Percentiles rank a stretch among this genome's conserved stretches.
phyloP scores from a whole-genome alignment of 768 basidiomycete species.

The Dioszegia hungarica region DNA sequence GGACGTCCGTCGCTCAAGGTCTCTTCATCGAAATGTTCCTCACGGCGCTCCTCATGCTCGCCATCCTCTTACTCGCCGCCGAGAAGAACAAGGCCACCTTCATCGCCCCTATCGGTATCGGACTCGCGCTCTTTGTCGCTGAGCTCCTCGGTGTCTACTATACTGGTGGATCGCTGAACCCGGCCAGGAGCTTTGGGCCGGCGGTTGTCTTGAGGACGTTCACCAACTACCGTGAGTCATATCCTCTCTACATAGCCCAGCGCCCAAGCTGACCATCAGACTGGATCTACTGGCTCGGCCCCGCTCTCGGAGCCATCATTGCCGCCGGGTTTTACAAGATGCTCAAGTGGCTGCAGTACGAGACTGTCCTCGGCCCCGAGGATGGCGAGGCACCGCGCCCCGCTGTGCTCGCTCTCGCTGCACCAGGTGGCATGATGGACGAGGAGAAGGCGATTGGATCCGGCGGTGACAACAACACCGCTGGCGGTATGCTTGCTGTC shows the following conservation, averaged over 20 bases:
- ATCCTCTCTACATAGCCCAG: neutral
- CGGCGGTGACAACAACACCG: neutral
- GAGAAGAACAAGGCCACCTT: conserved; percentile 51
- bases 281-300: conserved; percentile 49
- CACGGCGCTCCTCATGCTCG: conserved; percentile 32
- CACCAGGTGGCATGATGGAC: conserved; percentile 4
- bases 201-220: conserved; percentile 38
- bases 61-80: conserved; percentile 42
- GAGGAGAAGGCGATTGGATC: conserved; percentile 23
- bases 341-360: conserved; percentile 47
- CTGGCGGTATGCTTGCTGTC: conserved; percentile 27
- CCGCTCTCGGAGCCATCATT: conserved; percentile 41
- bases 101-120: conserved; percentile 52
- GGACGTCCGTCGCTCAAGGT: conserved; percentile 45
- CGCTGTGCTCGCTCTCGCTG: neutral
- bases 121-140: conserved; percentile 48
- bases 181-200: conserved; percentile 45
- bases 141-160: conserved; percentile 48
- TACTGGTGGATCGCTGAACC: conserved; percentile 48
- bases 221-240: conserved; percentile 16
- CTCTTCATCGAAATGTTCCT: conserved; percentile 51
- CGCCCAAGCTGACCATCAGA: conserved; percentile 9
- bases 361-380: conserved; percentile 48
- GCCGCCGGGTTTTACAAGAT: conserved; percentile 48
- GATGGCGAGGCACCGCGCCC: neutral